Percentiles rank a stretch among this genome's conserved stretches.
Evolutionary conservation across 306 rosid species (phyloP).

Genomic region (Canavalia ensiformis): DNA sequence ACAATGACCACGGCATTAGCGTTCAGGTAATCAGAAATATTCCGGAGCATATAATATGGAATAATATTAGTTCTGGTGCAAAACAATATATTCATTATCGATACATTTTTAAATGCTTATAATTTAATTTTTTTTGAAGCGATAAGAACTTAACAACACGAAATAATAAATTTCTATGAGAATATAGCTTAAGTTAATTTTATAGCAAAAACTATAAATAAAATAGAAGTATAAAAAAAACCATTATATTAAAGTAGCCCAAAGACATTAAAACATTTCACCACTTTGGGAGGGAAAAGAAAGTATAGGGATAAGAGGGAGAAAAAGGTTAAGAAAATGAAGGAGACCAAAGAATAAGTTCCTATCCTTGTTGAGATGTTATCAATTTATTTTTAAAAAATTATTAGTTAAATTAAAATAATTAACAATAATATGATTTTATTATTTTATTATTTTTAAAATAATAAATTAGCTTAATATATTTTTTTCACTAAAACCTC

Average conservation of each 20-base stretch:
- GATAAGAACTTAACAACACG: neutral
- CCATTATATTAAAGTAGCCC: neutral
- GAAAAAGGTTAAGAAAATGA: neutral
- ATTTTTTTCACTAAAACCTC: neutral
- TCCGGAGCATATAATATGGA: neutral
- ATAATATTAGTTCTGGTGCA: neutral
- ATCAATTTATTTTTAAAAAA: neutral
- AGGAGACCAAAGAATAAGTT: neutral
- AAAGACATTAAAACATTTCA: neutral
- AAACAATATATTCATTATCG: neutral
- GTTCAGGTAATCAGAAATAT: neutral
- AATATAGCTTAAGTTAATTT: neutral
- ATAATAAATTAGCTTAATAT: too few relatives aligned
- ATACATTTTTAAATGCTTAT: neutral
- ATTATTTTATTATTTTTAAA: neutral
- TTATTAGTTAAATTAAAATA: neutral
- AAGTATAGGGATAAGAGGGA: neutral
- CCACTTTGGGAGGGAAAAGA: neutral
- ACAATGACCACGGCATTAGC: neutral
- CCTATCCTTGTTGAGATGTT: neutral
- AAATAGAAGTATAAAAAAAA: neutral
- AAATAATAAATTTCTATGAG: neutral
- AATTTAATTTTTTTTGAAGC: neutral
- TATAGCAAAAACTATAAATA: neutral
- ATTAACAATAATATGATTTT: neutral